phyloP scores from a whole-genome alignment of 2,329 filamentous ascomycete genomes.

The Calonectria pseudoturangicola region DNA sequence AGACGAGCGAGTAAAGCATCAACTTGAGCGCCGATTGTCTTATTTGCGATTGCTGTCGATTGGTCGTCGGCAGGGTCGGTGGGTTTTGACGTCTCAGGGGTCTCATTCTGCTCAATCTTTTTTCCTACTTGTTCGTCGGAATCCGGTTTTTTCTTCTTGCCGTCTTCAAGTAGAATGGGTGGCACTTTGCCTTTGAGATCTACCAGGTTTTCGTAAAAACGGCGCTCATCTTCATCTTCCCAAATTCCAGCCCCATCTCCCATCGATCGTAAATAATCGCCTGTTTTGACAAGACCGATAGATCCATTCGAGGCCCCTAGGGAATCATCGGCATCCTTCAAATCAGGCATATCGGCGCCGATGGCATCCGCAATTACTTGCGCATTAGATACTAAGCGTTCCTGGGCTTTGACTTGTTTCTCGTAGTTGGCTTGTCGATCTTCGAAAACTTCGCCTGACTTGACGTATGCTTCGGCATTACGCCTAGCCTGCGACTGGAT shows the following conservation, averaged over 20 bases:
- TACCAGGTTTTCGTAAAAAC: constrained; percentile 97
- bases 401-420: constrained; percentile 92
- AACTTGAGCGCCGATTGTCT: constrained; percentile 97
- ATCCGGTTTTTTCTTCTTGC: constrained; percentile 93
- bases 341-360: constrained; percentile 93
- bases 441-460: constrained; percentile 98
- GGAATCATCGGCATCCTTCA: constrained; percentile 87
- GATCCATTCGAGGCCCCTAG: constrained; percentile 81
- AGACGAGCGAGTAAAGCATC: constrained; percentile 91
- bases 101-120: constrained; percentile 76
- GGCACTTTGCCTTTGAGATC: constrained; percentile 98
- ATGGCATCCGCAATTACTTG: constrained; percentile 93
- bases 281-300: constrained; percentile 95
- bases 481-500: constrained; percentile 91
- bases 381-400: constrained; percentile 91
- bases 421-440: constrained; percentile 97
- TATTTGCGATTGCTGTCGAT: constrained; percentile 96
- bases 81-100: constrained; percentile 69
- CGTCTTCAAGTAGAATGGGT: constrained; percentile 92
- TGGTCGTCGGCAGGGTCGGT: constrained; percentile 82
- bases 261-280: constrained; percentile 93
- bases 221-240: constrained; percentile 98
- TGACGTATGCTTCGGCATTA: constrained; percentile 98
- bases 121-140: constrained; percentile 88
- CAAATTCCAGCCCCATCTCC: constrained; percentile 95